phyloP scores from a whole-genome alignment of 2,329 filamentous ascomycete genomes.

The Aaosphaeria pasadenensis region DNA sequence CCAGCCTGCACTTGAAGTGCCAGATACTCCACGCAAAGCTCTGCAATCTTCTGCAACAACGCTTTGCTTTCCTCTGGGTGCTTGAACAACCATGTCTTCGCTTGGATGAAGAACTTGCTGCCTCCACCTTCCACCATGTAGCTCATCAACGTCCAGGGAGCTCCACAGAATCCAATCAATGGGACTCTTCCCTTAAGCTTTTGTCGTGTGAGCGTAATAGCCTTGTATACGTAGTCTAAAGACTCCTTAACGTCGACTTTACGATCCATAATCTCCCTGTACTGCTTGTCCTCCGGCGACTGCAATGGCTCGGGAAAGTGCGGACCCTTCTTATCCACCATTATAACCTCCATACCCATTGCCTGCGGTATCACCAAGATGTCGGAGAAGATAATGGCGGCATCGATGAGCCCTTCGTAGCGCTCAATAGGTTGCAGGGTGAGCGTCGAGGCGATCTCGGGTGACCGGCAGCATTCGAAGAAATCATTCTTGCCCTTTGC shows the following conservation, averaged over 20 bases:
- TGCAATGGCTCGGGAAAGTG: slow-evolving; percentile 85
- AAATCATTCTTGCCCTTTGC: slow-evolving; percentile 90
- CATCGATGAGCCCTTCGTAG: slow-evolving; percentile 85
- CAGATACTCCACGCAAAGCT: slow-evolving; percentile 92
- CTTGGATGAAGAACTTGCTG: slow-evolving; percentile 89
- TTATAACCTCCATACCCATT: slow-evolving; percentile 97
- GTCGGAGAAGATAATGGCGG: slow-evolving; percentile 98
- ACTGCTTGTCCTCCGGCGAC: slow-evolving; percentile 79
- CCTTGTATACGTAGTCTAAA: slow-evolving; percentile 92
- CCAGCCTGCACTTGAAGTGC: slow-evolving; percentile 90
- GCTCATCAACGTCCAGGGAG: slow-evolving; percentile 93
- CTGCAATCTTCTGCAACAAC: slow-evolving; percentile 85
- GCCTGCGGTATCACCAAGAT: slow-evolving; percentile 97
- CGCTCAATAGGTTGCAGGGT: slow-evolving; percentile 95
- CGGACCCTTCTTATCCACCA: slow-evolving; percentile 96
- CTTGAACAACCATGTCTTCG: slow-evolving; percentile 95
- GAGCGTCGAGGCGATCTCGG: slow-evolving; percentile 87
- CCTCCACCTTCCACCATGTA: slow-evolving; percentile 99
- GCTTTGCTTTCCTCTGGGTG: slow-evolving; percentile 77
- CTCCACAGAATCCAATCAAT: slow-evolving; percentile 93
- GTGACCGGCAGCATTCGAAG: slow-evolving; percentile 93
- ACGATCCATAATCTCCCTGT: slow-evolving; percentile 69
- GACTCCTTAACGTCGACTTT: slow-evolving; percentile 81
- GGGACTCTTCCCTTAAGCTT: slow-evolving; percentile 88
- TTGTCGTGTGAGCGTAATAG: slow-evolving; percentile 84